Base-by-base conservation (phyloP, 1,139 yeast genomes). In the Nadsonia commutata region DNA sequence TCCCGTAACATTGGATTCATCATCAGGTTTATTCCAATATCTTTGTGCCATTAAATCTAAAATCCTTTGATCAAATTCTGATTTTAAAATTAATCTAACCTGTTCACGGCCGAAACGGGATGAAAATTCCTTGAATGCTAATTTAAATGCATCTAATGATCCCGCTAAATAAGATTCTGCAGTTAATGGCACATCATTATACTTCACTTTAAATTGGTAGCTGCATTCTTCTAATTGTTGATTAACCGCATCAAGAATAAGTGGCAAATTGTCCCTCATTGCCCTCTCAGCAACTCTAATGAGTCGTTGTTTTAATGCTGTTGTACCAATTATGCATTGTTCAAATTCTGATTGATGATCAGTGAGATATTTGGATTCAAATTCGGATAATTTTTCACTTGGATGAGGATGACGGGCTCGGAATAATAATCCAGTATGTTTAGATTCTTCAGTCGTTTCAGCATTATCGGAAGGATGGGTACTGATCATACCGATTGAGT, bases 81-180 rank as follows among this genome's bases (percentile, higher is more conserved):
- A 78, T 58, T 85, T 80, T 37, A 93, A 67, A 42, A 93, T 70
- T 2, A 85, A 75, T 54, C 78, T 76, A 49, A 93, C 71, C 57
- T 90, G 95, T 39, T 76, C 76, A 49, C 96, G 74, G 3, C 94
- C 86, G 54, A 90, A 85, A 47, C 74, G 74, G 48, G 78, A 80
- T 52, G 93, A 80, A 51, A 93, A 72, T 49, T 88, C 95, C 58
- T 90, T 88, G 45, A 93, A 80, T 0, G 88, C 81, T 42, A 83
- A 70, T 60, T 93, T 93, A 56, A 93, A 71, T 42, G 82, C 68
- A 62, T 93, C 98, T 39, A 90, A 76, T 45, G 93, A 85, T 54
- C 84, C 90, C 17, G 97, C 95, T 53, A 93, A 70, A 58, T 90
- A 90, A 50, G 93, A 84, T 54, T 86, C 93, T 11, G 97, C 94